These are phyloP conservation scores for Lupinus albus DNA, from an alignment of 306 rosid genomes.

Conservation along the genomic window DNA sequence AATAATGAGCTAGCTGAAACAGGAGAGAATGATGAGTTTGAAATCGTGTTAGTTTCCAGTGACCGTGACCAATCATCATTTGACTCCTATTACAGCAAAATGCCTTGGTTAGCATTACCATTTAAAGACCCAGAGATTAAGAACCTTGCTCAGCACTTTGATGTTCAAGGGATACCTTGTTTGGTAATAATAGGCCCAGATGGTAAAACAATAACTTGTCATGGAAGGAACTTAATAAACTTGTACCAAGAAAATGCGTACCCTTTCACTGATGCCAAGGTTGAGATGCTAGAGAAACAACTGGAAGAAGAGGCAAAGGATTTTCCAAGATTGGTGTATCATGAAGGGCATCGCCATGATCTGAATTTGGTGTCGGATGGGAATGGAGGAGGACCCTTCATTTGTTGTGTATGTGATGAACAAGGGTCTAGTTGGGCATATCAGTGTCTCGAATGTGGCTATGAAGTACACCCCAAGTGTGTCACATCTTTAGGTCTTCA, in stretches of 20 bases:
- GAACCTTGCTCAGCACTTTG: slow-evolving; percentile 72
- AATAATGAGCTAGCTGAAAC: slow-evolving; percentile 51
- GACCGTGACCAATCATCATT: slow-evolving; percentile 70
- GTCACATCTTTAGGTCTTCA: slow-evolving; percentile 33
- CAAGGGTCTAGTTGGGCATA: slow-evolving; percentile 94
- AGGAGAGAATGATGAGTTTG: slow-evolving; percentile 55
- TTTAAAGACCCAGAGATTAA: slow-evolving; percentile 64
- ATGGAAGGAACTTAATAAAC: slow-evolving; percentile 74
- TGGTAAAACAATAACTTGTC: slow-evolving; percentile 80
- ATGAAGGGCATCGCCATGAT: slow-evolving; percentile 71
- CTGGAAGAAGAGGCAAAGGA: slow-evolving; percentile 76
- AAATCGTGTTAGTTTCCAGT: slow-evolving; percentile 66
- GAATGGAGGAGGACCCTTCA: slow-evolving; percentile 89
- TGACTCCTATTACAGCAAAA: slow-evolving; percentile 58
- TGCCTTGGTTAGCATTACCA: slow-evolving; percentile 93
- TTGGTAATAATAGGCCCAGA: slow-evolving; percentile 76
- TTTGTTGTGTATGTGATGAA: slow-evolving; percentile 84
- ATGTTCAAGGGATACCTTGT: slow-evolving; percentile 71
- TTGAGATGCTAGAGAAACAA: slow-evolving; percentile 63
- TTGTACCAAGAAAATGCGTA: slow-evolving; percentile 76
- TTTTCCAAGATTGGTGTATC: slow-evolving; percentile 62
- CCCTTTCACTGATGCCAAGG: slow-evolving; percentile 72
- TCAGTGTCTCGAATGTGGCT: slow-evolving; percentile 94
- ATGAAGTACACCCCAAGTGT: slow-evolving; percentile 82
- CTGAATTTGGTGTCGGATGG: slow-evolving; percentile 81